phyloP scores from a whole-genome alignment of 2,329 filamentous ascomycete genomes.

The Nectriaceae sp. region DNA sequence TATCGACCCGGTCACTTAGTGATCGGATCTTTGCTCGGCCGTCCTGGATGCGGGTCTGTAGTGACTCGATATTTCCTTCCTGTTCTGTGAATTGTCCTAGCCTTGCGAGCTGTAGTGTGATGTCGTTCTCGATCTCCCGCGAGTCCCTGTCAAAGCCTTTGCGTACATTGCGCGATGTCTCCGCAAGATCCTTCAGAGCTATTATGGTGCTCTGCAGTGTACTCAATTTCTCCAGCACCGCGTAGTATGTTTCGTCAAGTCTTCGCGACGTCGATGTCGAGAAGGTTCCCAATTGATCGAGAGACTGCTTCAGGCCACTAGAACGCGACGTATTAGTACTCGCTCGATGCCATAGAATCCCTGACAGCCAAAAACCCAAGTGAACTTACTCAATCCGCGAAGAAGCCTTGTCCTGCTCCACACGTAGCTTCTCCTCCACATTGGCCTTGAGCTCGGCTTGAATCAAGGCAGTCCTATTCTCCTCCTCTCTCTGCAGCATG shows the following conservation, averaged over 20 bases:
- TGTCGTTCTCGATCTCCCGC: slow-evolving; percentile 59
- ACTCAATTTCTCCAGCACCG: slow-evolving; percentile 68
- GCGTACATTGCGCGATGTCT: slow-evolving; percentile 59
- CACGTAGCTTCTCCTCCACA: slow-evolving; percentile 42
- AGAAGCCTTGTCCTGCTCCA: slow-evolving; percentile 38
- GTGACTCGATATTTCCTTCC: slow-evolving; percentile 59
- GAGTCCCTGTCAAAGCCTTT: slow-evolving; percentile 62
- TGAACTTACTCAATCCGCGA: slow-evolving; percentile 34
- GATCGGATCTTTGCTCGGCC: slow-evolving; percentile 61
- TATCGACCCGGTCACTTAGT: slow-evolving; percentile 64
- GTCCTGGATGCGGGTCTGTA: slow-evolving; percentile 62
- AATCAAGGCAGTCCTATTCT: slow-evolving; percentile 17
- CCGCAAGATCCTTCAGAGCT: slow-evolving; percentile 67
- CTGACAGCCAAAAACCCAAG: background rate
- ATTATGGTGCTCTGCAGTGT: slow-evolving; percentile 64
- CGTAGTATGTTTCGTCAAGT: slow-evolving; percentile 75
- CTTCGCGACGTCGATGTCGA: slow-evolving; percentile 64
- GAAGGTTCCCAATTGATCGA: slow-evolving; percentile 57
- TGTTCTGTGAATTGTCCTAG: slow-evolving; percentile 67
- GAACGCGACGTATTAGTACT: slow-evolving; percentile 21
- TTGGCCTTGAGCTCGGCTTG: slow-evolving; percentile 24
- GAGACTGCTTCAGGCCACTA: slow-evolving; percentile 54
- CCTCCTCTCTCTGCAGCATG: slow-evolving; percentile 34
- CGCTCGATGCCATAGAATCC: too few relatives aligned
- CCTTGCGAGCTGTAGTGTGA: slow-evolving; percentile 59